phyloP scores from a whole-genome alignment of 345 rosid species.

The Heritiera littoralis region DNA sequence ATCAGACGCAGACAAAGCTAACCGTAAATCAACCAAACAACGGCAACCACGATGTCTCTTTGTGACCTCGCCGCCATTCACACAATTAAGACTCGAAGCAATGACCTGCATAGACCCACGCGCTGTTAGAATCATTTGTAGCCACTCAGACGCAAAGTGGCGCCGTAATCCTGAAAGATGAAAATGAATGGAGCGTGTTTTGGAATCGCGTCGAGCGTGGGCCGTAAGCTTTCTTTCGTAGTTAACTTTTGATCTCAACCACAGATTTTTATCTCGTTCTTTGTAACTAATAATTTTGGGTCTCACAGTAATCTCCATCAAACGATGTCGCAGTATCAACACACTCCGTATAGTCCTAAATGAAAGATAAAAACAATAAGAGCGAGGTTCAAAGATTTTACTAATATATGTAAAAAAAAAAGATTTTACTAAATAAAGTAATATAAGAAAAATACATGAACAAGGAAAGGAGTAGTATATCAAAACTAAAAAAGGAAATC shows the following conservation, averaged over 20 bases:
- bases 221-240: constrained; percentile 2
- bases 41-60: not conserved
- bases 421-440: too few relatives aligned
- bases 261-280: not conserved
- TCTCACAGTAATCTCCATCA: too few relatives aligned
- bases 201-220: not conserved
- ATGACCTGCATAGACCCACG: not conserved
- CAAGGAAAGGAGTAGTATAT: too few relatives aligned
- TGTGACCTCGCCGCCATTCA: constrained; percentile 12
- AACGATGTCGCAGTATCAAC: too few relatives aligned
- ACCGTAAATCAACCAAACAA: not conserved
- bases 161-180: not conserved
- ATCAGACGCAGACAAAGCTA: too few relatives aligned
- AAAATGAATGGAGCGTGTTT: constrained; percentile 18
- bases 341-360: too few relatives aligned
- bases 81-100: not conserved
- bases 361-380: too few relatives aligned
- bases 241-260: constrained; percentile 1
- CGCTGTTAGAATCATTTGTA: not conserved
- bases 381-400: too few relatives aligned
- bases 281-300: not conserved
- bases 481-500: too few relatives aligned
- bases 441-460: too few relatives aligned
- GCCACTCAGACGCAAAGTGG: not conserved
- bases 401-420: too few relatives aligned